Evolutionary conservation across 306 rosid genomes (phyloP), one percentile per base, ranked within the genome.

Genomic region (Ochetophila trinervis): DNA sequence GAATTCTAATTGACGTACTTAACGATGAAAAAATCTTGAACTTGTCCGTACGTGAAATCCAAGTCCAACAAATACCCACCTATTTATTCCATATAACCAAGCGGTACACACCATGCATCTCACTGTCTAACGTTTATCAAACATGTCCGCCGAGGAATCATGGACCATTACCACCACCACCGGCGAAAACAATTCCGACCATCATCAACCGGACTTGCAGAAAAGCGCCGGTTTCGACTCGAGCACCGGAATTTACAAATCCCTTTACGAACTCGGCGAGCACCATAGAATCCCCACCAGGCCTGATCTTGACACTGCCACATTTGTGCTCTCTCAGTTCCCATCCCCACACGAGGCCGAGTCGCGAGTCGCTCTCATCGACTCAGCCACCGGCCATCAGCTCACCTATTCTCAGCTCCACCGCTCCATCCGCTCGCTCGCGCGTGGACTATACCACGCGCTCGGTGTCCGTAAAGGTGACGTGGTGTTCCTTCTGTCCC

Each of bases 381-480:
- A 89, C 72, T 48, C 84, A n/a, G 55, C 57, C 54, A 80, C 90
- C 30, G 23, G 68, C 55, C 61, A 6, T 18, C 80, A 68, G 4
- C 23, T 91, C 12, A 83, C 90, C 44, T 91, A 87, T 8, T 90
- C 86, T 1, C 79, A 87, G 49, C 81, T 91, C 70, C 79, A 52
- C 21, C 65, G 78, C 16, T 88, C 90, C 4, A 61, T 77, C 72
- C 66, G 70, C 47, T 85, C 90, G 5, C 87, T 91, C 13, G 90
- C 96, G 2, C 76, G 82, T 1, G 96, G 87, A 6, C 75, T 91
- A 82, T 74, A 71, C 71, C 81, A 82, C 62, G 92, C 83, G 40
- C 86, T 87, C 11, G 92, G 83, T 34, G 60, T 91, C 58, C 74
- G 76, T 63, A 89, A 85, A 82, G 91, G 91, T 12, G 89, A 89